Percentiles rank a stretch among this genome's conserved stretches.
Conservation (phyloP, 345 rosid species). For the Eucalyptus sp. region DNA sequence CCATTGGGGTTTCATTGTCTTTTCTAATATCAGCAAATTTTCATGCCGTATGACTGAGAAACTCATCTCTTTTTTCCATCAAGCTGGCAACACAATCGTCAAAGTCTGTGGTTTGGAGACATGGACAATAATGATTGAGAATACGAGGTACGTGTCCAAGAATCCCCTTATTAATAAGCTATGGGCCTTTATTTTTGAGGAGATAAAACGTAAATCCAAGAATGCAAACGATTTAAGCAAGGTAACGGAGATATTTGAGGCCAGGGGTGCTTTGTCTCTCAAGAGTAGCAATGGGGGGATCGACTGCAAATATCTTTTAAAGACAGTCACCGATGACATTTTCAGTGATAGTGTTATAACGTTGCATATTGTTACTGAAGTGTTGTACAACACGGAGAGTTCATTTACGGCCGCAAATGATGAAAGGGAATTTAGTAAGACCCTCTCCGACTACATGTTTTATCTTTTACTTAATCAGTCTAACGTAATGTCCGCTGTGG, state of each 20-base stretch:
- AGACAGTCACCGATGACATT: accelerated
- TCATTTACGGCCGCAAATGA: neutral
- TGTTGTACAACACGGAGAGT: accelerated
- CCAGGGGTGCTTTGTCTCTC: neutral
- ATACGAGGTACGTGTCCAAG: neutral
- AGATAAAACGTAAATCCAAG: neutral
- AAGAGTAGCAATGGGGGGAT: accelerated
- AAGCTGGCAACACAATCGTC: accelerated
- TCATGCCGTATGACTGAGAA: neutral
- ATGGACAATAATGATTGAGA: accelerated
- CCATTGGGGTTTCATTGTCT: neutral
- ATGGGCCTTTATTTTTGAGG: neutral
- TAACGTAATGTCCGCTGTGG: neutral
- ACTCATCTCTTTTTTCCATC: neutral
- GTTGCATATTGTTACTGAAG: accelerated
- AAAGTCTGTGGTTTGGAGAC: accelerated
- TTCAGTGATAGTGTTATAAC: accelerated
- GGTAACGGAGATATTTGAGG: neutral
- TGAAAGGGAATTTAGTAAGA: neutral
- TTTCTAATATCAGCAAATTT: neutral
- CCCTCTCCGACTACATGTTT: neutral
- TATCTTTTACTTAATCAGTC: neutral
- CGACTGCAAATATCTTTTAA: accelerated
- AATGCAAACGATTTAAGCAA: neutral
- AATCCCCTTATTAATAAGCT: neutral